Conservation (phyloP, 2,329 filamentous ascomycete species). For the Bipolaris sorokiniana region DNA sequence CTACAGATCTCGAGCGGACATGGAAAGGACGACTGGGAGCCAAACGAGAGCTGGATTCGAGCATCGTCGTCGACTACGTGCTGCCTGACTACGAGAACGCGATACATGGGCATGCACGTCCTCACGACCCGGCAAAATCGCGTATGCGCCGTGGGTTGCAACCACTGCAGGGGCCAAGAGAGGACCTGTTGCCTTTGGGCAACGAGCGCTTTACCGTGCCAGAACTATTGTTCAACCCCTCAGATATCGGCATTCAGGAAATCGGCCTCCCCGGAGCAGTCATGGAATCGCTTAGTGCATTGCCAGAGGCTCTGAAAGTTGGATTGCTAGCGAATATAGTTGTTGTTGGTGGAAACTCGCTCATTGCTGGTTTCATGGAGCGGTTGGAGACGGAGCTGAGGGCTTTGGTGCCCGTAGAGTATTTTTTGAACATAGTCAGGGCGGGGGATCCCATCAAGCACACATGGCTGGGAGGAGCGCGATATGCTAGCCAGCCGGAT, state of each 20-base stretch:
- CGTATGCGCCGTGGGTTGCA: slow-evolving; percentile 57
- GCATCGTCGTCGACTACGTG: slow-evolving; percentile 86
- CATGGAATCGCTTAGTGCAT: slow-evolving; percentile 72
- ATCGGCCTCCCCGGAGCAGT: slow-evolving; percentile 83
- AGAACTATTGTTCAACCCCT: slow-evolving; percentile 85
- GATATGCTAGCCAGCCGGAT: slow-evolving; percentile 72
- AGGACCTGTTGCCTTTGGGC: slow-evolving; percentile 84
- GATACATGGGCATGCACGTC: slow-evolving; percentile 72
- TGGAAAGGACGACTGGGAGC: slow-evolving; percentile 71
- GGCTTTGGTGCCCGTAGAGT: slow-evolving; percentile 52
- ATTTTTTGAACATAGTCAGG: slow-evolving; percentile 35
- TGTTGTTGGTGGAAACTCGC: slow-evolving; percentile 84
- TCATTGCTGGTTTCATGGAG: slow-evolving; percentile 80
- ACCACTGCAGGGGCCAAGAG: slow-evolving; percentile 58
- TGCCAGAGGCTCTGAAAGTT: slow-evolving; percentile 85
- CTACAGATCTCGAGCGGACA: slow-evolving; percentile 75
- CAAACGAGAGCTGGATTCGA: slow-evolving; percentile 60
- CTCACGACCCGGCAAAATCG: slow-evolving; percentile 74
- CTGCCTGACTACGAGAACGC: slow-evolving; percentile 76
- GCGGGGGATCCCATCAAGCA: slow-evolving; percentile 82
- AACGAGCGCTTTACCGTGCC: slow-evolving; percentile 93
- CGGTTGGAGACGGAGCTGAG: slow-evolving; percentile 77
- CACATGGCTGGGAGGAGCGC: slow-evolving; percentile 85
- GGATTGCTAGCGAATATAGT: slow-evolving; percentile 85
- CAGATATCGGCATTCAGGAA: slow-evolving; percentile 83